Conservation (phyloP, 805 yeast species). For the Wickerhamiella musiphila region DNA sequence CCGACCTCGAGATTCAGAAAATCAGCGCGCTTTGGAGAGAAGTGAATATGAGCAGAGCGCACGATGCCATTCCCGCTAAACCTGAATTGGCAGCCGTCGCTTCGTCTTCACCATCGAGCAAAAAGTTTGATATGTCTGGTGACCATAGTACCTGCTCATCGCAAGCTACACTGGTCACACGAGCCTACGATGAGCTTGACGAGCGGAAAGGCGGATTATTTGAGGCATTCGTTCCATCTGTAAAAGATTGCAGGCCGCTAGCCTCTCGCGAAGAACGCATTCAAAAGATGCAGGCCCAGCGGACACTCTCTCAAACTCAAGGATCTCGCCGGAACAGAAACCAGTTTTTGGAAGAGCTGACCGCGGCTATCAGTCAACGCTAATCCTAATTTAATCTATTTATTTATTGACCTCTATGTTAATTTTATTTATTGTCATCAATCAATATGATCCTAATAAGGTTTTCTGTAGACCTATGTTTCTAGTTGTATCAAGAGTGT, state of each 20-base stretch:
- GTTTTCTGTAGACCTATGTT: too few species aligned
- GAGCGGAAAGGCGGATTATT: slow-evolving; percentile 2
- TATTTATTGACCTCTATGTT: too few species aligned
- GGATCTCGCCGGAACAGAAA: too few species aligned
- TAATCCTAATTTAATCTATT: too few species aligned
- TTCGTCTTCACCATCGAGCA: not conserved
- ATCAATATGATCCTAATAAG: too few species aligned
- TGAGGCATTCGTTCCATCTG: slow-evolving; percentile 6
- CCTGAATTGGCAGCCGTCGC: not conserved
- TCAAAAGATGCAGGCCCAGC: slow-evolving; percentile 1
- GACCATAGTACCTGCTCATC: not conserved
- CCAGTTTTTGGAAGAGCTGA: too few species aligned
- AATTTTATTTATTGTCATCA: too few species aligned
- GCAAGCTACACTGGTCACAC: not conserved
- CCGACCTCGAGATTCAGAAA: slow-evolving; percentile 7
- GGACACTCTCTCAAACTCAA: too few species aligned
- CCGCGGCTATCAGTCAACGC: too few species aligned
- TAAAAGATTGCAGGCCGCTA: not conserved
- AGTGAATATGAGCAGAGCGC: slow-evolving; percentile 1
- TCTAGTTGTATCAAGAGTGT: too few species aligned
- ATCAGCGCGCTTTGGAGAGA: slow-evolving; percentile 6
- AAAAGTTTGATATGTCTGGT: not conserved
- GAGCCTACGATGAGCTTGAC: slow-evolving; percentile 1
- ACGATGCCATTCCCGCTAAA: not conserved
- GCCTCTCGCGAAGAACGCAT: slow-evolving; percentile 12